Evolutionary conservation across 305 asterid species (phyloP), one percentile per base, ranked within the genome.

Genomic region (Fraxinus velutina): DNA sequence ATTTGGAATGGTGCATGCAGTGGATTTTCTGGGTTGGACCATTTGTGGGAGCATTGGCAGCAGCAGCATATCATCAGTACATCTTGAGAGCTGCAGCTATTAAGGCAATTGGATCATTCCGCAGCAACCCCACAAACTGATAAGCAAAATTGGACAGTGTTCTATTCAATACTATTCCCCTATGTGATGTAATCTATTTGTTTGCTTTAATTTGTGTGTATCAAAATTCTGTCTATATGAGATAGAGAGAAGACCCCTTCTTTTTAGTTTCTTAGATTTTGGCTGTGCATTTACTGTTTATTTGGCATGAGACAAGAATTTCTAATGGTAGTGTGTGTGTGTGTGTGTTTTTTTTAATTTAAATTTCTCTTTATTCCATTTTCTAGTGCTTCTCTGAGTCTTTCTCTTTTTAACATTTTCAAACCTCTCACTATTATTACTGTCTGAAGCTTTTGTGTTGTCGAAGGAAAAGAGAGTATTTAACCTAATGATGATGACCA

Each of bases 1-100:
- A 42, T 12, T 44, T 44, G 55, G 55, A 27, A 13, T 22, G 24
- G 7, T 24, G 7, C n/a, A 13, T 78, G 76, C 80, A 90, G 92
- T 89, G 94, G 92, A 89, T 89, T 33, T 90, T 88, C 88, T 90
- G 92, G 92, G 92, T 89, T 7, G 94, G 94, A 5, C 94, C 94
- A 2, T 78, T 87, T 13, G 52, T 86, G 29, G 94, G 94, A 70
- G 94, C 94, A 9, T 2, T 87, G 78, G 89, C 83, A 0, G 94
- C 92, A 27, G 86, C 89, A 78, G 81, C 86, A 7, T 90, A 89
- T 85, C 90, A 90, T 86, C 92, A 90, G 87, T 88, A 85, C 60
- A 80, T 90, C 52, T 82, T 90, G 86, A 83, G 92, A 81, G 92
- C 91, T 0, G 90, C 84, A 15, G 93, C 89, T 3, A 79, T 84